Conservation (phyloP, 2,329 filamentous ascomycete species). For the Daldinia sp. region DNA sequence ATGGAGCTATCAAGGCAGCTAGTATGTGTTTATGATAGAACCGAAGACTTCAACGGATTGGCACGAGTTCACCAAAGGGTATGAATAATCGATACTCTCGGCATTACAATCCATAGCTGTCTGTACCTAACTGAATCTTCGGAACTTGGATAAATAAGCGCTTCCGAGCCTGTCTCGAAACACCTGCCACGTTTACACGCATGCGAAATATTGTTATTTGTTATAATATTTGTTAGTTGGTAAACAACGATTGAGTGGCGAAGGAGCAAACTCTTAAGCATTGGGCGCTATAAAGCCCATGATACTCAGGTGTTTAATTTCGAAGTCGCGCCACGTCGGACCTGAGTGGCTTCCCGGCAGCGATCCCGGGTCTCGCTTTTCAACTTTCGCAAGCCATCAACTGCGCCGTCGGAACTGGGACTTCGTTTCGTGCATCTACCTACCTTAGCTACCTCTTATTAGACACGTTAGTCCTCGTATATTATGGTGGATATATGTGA, state of each 20-base stretch:
- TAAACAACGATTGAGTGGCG: background rate
- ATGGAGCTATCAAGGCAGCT: background rate
- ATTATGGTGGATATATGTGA: background rate
- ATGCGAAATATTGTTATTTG: background rate
- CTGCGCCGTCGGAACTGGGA: conserved; percentile 10
- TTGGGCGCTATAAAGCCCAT: background rate
- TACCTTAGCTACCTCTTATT: background rate
- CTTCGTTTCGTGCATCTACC: background rate
- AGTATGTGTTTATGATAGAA: background rate
- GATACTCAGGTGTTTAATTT: conserved; percentile 8
- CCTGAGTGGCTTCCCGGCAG: background rate
- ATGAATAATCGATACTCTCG: background rate
- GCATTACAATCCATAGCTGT: background rate
- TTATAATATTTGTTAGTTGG: background rate
- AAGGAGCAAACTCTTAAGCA: background rate
- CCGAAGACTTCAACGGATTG: background rate
- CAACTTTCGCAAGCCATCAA: conserved; percentile 5
- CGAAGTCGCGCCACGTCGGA: conserved; percentile 11
- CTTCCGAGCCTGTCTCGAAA: too few relatives aligned
- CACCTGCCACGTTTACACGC: too few relatives aligned
- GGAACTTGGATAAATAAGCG: background rate
- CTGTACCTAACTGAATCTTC: background rate
- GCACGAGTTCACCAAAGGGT: background rate
- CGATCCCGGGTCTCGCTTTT: background rate
- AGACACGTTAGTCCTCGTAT: conserved; percentile 8